Percentiles rank a stretch among this genome's conserved stretches.
These are phyloP conservation scores for Kwoniella dejecticola DNA, from an alignment of 768 basidiomycete genomes.

Conservation along the genomic window DNA sequence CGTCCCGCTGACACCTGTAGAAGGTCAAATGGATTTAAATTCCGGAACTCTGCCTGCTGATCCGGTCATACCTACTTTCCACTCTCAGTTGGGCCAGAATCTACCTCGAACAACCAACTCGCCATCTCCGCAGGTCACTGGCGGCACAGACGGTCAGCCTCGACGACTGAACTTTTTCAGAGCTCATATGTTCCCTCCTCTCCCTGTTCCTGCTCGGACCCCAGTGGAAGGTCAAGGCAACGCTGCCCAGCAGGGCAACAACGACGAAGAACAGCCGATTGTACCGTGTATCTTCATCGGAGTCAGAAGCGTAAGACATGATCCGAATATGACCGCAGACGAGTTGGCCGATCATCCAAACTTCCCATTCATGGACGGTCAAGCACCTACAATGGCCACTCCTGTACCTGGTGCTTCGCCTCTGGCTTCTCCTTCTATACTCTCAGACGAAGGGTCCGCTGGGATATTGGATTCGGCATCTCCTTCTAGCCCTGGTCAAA, in stretches of 20 bases:
- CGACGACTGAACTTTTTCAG: constrained; percentile 47
- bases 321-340: constrained; percentile 32
- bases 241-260: background rate
- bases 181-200: constrained; percentile 45
- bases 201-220: background rate
- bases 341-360: constrained; percentile 35
- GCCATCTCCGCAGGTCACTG: constrained; percentile 20
- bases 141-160: constrained; percentile 31
- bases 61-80: constrained; percentile 24
- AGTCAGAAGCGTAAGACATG: constrained; percentile 34
- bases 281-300: constrained; percentile 47
- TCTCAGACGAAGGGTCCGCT: background rate
- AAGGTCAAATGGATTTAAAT: background rate
- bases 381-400: constrained; percentile 5
- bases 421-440: background rate
- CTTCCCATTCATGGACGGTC: constrained; percentile 36
- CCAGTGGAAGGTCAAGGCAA: background rate
- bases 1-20: background rate
- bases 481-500: background rate
- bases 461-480: constrained; percentile 2
- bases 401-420: background rate
- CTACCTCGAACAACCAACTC: constrained; percentile 2
- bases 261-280: constrained; percentile 22
- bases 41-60: background rate
- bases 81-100: constrained; percentile 34